Conservation (phyloP, 1,139 yeast species). For the Petasospora fabianii region DNA sequence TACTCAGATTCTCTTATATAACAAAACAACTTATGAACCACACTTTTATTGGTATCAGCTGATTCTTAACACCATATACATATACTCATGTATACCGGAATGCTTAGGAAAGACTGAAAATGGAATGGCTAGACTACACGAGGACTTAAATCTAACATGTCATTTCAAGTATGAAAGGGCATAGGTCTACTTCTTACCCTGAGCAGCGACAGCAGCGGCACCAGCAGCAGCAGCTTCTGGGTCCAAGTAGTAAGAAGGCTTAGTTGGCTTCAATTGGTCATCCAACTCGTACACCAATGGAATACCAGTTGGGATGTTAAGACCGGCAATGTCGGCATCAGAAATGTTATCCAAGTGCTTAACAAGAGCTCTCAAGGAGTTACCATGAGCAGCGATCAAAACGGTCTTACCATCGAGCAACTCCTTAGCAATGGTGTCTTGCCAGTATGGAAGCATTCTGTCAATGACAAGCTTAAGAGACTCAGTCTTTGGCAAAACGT, state of each 20-base stretch:
- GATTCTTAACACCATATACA: too few species aligned
- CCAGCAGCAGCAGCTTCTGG: slow-evolving; percentile 99
- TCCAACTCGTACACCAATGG: slow-evolving; percentile 98
- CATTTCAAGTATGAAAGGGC: too few species aligned
- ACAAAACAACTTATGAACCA: too few species aligned
- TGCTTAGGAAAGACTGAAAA: too few species aligned
- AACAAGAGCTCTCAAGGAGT: slow-evolving; percentile 95
- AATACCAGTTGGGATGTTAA: slow-evolving; percentile 98
- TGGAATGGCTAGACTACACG: too few species aligned
- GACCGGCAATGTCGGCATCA: slow-evolving; percentile 86
- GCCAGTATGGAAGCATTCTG: slow-evolving; percentile 98
- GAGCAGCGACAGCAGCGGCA: slow-evolving; percentile 98
- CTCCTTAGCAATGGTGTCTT: slow-evolving; percentile 85
- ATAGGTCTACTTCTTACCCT: slow-evolving; percentile 72
- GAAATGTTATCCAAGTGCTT: slow-evolving; percentile 95
- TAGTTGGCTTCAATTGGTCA: slow-evolving; percentile 79
- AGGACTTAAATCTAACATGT: too few species aligned
- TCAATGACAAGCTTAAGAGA: slow-evolving; percentile 93
- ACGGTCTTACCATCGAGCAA: slow-evolving; percentile 86
- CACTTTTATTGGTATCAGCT: too few species aligned
- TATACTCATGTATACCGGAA: too few species aligned
- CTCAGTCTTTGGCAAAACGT: slow-evolving; percentile 89
- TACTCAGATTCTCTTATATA: too few species aligned
- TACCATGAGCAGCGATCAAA: slow-evolving; percentile 95
- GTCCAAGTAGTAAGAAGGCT: slow-evolving; percentile 94